Conservation (phyloP, 805 yeast genomes). For the Wickerhamiella alocasiicola region DNA sequence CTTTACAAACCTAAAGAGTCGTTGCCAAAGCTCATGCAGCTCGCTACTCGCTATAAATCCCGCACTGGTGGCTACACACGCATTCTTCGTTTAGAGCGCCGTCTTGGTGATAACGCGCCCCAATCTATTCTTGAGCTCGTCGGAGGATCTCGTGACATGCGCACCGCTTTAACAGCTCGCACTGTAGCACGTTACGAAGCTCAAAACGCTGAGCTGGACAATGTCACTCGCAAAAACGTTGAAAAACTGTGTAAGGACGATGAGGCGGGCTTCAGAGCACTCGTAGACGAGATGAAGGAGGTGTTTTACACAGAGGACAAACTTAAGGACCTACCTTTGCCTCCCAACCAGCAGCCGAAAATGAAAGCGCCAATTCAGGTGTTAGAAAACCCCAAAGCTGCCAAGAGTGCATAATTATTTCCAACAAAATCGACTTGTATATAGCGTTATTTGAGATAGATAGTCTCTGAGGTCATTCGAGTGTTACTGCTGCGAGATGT, state of each 20-base stretch:
- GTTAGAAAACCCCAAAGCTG: conserved; percentile 5
- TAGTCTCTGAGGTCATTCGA: no score
- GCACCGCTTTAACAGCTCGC: conserved; percentile 67
- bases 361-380: conserved; percentile 11
- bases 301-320: conserved; percentile 30
- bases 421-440: no score
- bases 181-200: conserved; percentile 67
- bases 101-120: conserved; percentile 82
- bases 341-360: background rate
- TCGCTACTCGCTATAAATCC: conserved; percentile 48
- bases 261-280: conserved; percentile 47
- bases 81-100: conserved; percentile 67
- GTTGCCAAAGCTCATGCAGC: conserved; percentile 54
- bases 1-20: conserved; percentile 34
- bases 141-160: conserved; percentile 59
- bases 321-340: conserved; percentile 9
- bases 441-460: no score
- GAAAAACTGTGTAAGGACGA: conserved; percentile 36
- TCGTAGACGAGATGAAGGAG: conserved; percentile 46
- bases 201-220: conserved; percentile 43
- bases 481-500: no score
- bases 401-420: no score
- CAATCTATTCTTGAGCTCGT: conserved; percentile 81
- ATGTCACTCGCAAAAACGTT: conserved; percentile 45
- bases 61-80: conserved; percentile 80